A percentile compares a stretch with the other conserved stretches of the same genome.
Evolutionary conservation across 1,284 basidiomycete species (phyloP).

Genomic region (Rhodotorula glutinis): DNA sequence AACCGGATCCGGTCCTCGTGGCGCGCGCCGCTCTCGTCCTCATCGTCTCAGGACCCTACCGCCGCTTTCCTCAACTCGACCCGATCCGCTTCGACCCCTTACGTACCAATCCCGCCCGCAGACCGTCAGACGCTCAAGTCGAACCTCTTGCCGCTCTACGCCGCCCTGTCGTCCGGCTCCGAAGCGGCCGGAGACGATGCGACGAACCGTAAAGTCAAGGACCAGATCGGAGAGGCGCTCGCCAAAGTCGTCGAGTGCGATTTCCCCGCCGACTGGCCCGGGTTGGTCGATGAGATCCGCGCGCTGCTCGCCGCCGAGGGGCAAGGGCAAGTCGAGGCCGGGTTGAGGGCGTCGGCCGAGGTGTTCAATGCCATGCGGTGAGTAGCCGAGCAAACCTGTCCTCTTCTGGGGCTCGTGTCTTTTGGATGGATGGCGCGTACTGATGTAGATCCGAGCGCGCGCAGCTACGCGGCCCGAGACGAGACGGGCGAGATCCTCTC

Average conservation of each 20-base stretch:
- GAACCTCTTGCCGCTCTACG: slow-evolving; percentile 64
- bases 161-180: slow-evolving; percentile 60
- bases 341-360: slow-evolving; percentile 69
- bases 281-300: slow-evolving; percentile 62
- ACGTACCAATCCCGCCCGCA: slow-evolving; percentile 57
- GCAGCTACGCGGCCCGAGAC: slow-evolving; percentile 28
- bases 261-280: slow-evolving; percentile 71
- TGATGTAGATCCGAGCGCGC: no score
- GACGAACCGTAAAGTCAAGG: slow-evolving; percentile 54
- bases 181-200: neutral
- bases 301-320: slow-evolving; percentile 56
- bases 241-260: slow-evolving; percentile 68
- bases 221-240: slow-evolving; percentile 68
- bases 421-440: no score
- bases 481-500: slow-evolving; percentile 52
- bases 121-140: slow-evolving; percentile 68
- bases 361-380: slow-evolving; percentile 66
- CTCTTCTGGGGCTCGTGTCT: no score
- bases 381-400: no score
- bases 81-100: neutral
- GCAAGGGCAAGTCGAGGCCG: slow-evolving; percentile 69
- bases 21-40: slow-evolving; percentile 22
- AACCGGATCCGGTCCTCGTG: slow-evolving; percentile 56
- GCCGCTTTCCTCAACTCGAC: neutral
- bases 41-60: neutral